A percentile compares a stretch with the other conserved stretches of the same genome.
Evolutionary conservation across 371 early-diverging fungal species (phyloP).

Genomic region (Mortierella sp.): DNA sequence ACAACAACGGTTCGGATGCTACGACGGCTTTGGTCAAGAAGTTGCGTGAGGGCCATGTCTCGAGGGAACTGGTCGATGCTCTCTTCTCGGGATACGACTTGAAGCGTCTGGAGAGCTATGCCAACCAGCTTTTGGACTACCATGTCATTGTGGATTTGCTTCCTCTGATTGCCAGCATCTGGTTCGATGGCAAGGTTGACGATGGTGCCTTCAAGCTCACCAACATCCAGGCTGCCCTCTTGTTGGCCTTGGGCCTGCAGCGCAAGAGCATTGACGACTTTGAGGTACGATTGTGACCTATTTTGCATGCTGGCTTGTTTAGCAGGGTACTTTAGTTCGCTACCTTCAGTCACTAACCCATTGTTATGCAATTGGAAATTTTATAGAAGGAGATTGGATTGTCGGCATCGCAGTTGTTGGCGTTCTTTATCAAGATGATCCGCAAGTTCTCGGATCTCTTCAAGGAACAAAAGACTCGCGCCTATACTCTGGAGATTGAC

Average conservation of each 20-base stretch:
- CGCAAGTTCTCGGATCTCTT: constrained; percentile 82
- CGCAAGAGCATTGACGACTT: constrained; percentile 90
- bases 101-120: constrained; percentile 95
- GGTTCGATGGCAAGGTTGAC: constrained; percentile 79
- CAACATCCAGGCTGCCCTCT: constrained; percentile 89
- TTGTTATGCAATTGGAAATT: neutral
- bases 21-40: constrained; percentile 26
- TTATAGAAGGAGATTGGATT: constrained; percentile 81
- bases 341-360: neutral
- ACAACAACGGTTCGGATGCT: constrained; percentile 15
- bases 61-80: constrained; percentile 66
- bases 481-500: constrained; percentile 41
- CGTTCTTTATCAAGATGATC: constrained; percentile 92
- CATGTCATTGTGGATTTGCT: constrained; percentile 96
- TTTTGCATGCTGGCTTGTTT: neutral
- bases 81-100: constrained; percentile 90
- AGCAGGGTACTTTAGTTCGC: too few relatives aligned
- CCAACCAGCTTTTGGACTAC: constrained; percentile 96
- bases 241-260: constrained; percentile 93
- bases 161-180: constrained; percentile 84
- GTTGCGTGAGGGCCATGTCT: constrained; percentile 54
- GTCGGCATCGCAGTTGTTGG: constrained; percentile 89
- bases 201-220: constrained; percentile 75
- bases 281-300: constrained; percentile 59
- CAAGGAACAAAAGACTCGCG: constrained; percentile 67